Percentiles rank a stretch among this genome's conserved stretches.
Evolutionary conservation across 768 basidiomycete genomes (phyloP).

Genomic region (Rhizopogon sp.): DNA sequence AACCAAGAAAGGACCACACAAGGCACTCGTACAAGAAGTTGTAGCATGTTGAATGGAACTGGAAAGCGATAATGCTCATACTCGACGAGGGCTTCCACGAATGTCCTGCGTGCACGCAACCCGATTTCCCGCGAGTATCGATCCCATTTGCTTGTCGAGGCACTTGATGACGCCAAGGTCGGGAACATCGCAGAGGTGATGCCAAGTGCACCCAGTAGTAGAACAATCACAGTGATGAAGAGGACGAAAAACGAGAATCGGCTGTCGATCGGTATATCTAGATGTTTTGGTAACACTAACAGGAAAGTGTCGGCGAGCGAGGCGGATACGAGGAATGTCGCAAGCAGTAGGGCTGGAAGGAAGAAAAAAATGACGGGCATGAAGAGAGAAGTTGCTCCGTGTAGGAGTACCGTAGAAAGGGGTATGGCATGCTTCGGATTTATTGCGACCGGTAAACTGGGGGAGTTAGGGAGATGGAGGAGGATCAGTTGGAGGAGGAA

Average conservation of each 20-base stretch:
- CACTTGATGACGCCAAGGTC: conserved; percentile 3
- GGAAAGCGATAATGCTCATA: conserved; percentile 43
- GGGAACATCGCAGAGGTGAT: conserved; percentile 28
- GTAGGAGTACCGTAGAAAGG: conserved; percentile 36
- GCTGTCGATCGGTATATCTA: conserved; percentile 37
- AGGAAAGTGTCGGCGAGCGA: conserved; percentile 39
- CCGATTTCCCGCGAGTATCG: conserved; percentile 41
- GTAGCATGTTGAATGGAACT: conserved; percentile 47
- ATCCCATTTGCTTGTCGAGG: conserved; percentile 36
- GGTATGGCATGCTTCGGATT: conserved; percentile 37
- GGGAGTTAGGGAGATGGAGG: conserved; percentile 40
- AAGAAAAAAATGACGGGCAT: conserved; percentile 41
- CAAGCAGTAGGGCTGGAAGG: conserved; percentile 40
- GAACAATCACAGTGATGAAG: conserved; percentile 27
- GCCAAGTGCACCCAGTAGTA: conserved; percentile 26
- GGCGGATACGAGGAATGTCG: conserved; percentile 40
- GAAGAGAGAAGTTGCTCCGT: conserved; percentile 32
- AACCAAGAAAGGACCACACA: conserved; percentile 6
- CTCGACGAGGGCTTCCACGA: conserved; percentile 29
- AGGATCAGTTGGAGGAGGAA: conserved; percentile 34
- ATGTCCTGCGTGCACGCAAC: conserved; percentile 36
- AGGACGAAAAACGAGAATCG: conserved; percentile 39
- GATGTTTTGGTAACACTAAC: conserved; percentile 5
- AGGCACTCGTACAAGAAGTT: conserved; percentile 1
- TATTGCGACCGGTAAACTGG: conserved; percentile 42